A percentile compares a stretch with the other conserved stretches of the same genome.
Evolutionary conservation across 2,329 filamentous ascomycete genomes (phyloP).

Genomic region (Pseudogymnoascus pannorum): DNA sequence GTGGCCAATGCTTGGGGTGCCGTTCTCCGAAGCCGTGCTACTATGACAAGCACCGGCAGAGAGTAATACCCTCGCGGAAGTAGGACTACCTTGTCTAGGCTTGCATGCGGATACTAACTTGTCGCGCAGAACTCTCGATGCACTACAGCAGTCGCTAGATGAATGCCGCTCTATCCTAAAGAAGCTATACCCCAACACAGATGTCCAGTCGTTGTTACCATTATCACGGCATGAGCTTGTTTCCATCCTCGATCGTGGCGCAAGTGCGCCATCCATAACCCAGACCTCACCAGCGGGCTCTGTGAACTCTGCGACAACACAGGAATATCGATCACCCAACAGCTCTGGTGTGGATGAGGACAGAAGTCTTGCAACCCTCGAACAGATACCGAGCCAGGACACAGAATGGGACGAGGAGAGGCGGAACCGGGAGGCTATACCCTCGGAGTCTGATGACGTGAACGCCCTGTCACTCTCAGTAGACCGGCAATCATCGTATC

Average conservation of each 20-base stretch:
- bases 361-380: slow-evolving; percentile 45
- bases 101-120: not conserved
- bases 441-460: slow-evolving; percentile 62
- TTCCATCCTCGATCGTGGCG: slow-evolving; percentile 44
- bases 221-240: slow-evolving; percentile 58
- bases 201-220: slow-evolving; percentile 47
- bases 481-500: slow-evolving; percentile 58
- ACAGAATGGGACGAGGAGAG: slow-evolving; percentile 61
- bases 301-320: slow-evolving; percentile 42
- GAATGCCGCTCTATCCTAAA: slow-evolving; percentile 32
- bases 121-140: slow-evolving; percentile 48
- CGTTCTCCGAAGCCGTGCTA: slow-evolving; percentile 71
- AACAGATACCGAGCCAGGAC: slow-evolving; percentile 61
- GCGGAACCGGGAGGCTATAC: slow-evolving; percentile 46
- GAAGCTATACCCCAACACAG: slow-evolving; percentile 34
- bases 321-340: slow-evolving; percentile 42
- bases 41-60: slow-evolving; percentile 73
- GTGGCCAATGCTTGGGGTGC: slow-evolving; percentile 75
- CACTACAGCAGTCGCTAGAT: slow-evolving; percentile 56
- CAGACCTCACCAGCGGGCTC: slow-evolving; percentile 47
- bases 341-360: slow-evolving; percentile 42
- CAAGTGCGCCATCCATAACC: slow-evolving; percentile 21
- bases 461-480: slow-evolving; percentile 55
- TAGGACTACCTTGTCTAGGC: slow-evolving; percentile 29
- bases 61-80: slow-evolving; percentile 73